Conservation (phyloP, 1,284 basidiomycete genomes). For the Rhodotorula sp. region DNA sequence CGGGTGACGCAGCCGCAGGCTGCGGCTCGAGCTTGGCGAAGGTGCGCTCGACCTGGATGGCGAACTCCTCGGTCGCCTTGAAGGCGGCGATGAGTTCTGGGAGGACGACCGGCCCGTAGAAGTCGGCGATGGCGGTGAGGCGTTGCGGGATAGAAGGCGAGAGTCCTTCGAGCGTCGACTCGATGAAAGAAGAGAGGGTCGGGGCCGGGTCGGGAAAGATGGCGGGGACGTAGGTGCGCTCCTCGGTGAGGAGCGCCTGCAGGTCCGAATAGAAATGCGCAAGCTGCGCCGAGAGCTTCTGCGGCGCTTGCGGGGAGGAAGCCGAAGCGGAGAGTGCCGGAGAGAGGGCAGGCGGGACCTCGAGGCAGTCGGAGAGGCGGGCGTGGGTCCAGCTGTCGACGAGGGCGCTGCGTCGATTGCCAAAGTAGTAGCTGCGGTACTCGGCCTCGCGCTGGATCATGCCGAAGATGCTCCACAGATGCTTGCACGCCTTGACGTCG, state of each 20-base stretch:
- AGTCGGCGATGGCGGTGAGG: slow-evolving; percentile 65
- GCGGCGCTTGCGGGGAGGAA: slow-evolving; percentile 56
- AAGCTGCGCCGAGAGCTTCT: slow-evolving; percentile 66
- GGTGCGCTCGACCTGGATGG: slow-evolving; percentile 66
- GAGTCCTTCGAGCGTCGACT: slow-evolving; percentile 71
- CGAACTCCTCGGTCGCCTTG: slow-evolving; percentile 77
- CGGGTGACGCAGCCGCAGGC: slow-evolving; percentile 2
- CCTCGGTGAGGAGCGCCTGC: slow-evolving; percentile 65
- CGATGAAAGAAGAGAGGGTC: slow-evolving; percentile 76
- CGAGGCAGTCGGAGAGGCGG: slow-evolving; percentile 38
- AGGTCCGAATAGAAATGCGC: slow-evolving; percentile 72
- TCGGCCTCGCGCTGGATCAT: slow-evolving; percentile 86
- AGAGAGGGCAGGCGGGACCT: not conserved
- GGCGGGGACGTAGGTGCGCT: slow-evolving; percentile 70
- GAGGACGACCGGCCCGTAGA: slow-evolving; percentile 65
- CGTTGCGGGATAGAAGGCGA: slow-evolving; percentile 77
- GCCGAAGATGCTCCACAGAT: slow-evolving; percentile 80
- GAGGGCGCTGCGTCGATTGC: slow-evolving; percentile 67
- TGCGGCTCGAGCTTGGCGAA: slow-evolving; percentile 52
- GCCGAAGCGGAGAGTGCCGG: not conserved
- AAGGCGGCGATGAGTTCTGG: slow-evolving; percentile 69
- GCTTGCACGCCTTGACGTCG: slow-evolving; percentile 70
- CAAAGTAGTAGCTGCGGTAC: slow-evolving; percentile 90
- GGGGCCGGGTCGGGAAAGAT: slow-evolving; percentile 77
- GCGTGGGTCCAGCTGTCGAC: slow-evolving; percentile 65